Evolutionary conservation across 2,329 filamentous ascomycete genomes (phyloP), one percentile per base, ranked within the genome.

Genomic region (Colletotrichum falcatum): DNA sequence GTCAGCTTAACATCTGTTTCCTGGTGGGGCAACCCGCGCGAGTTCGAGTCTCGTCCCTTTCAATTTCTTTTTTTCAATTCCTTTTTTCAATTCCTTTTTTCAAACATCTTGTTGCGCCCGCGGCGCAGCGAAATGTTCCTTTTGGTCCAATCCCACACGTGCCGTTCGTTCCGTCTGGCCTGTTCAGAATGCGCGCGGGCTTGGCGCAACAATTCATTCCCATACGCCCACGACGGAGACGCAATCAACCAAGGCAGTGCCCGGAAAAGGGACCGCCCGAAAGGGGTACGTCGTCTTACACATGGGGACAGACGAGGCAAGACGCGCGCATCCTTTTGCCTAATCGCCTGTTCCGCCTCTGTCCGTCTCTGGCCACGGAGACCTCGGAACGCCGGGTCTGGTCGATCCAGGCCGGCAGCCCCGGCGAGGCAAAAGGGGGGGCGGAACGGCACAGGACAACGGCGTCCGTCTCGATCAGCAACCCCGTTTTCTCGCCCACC

Each of bases 31-130:
- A 70, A 70, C 66, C 66, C 66, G 66, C 66, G 66, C 66, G 66
- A 70, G 66, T 69, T 69, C 66, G 66, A 69, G 66, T 69, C 66
- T 69, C 66, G 66, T 69, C 66, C 66, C 66, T 70, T 70, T 70
- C 66, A 69, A n/a, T 28, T 55, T 69, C 66, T 23, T 5, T 3
- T 12, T 26, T 37, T 35, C 42, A 18, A 7, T 9, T 9, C 8
- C 18, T 8, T 51, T 39, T 1, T 2, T 16, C 42, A 18, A 7
- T 9, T 8, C 9, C 16, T 7, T 51, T 42, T 1, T 3, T 8
- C 30, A 33, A 33, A 3, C 30, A 33, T 51, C 1, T 51, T 2
- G 26, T 20, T 28, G 1, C 9, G 0, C 14, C 6, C 7, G 6
- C 18, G 5, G 6, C 6, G 6, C 0, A 0, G 1, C 16, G 39